Conservation (phyloP, 2,329 filamentous ascomycete species). For the Alternaria incomplexa region DNA sequence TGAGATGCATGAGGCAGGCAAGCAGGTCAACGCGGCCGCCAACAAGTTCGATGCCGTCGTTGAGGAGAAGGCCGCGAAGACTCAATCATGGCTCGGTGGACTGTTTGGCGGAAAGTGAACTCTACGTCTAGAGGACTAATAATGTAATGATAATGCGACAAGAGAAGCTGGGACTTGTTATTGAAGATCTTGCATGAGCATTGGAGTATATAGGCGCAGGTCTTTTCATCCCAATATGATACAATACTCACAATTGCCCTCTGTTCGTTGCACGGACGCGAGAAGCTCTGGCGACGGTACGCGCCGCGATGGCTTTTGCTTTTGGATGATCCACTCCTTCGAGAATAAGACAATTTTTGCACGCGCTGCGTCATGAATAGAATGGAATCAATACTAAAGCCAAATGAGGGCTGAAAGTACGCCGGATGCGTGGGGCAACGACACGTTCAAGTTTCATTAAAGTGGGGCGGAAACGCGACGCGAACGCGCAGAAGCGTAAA, state of each 20-base stretch:
- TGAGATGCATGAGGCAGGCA: constrained; percentile 49
- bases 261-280: neutral
- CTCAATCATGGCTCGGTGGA: constrained; percentile 80
- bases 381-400: neutral
- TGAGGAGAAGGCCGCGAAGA: constrained; percentile 77
- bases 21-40: constrained; percentile 60
- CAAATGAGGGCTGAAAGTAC: neutral
- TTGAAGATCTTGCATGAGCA: constrained; percentile 31
- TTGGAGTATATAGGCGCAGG: constrained; percentile 26
- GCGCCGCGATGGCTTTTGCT: neutral
- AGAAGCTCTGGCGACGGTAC: neutral
- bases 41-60: constrained; percentile 85
- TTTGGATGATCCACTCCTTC: neutral
- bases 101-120: constrained; percentile 77
- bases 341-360: neutral
- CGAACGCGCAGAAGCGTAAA: constrained; percentile 28
- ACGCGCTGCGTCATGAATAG: neutral
- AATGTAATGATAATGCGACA: constrained; percentile 1
- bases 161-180: neutral
- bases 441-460: constrained; percentile 24
- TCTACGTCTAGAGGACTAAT: neutral
- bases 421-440: constrained; percentile 12
- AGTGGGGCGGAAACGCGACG: constrained; percentile 33
- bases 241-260: neutral
- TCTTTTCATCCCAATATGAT: constrained; percentile 26